Percentiles rank a stretch among this genome's conserved stretches.
Conservation (phyloP, 2,329 filamentous ascomycete genomes). For the Podosphaera leucotricha region DNA sequence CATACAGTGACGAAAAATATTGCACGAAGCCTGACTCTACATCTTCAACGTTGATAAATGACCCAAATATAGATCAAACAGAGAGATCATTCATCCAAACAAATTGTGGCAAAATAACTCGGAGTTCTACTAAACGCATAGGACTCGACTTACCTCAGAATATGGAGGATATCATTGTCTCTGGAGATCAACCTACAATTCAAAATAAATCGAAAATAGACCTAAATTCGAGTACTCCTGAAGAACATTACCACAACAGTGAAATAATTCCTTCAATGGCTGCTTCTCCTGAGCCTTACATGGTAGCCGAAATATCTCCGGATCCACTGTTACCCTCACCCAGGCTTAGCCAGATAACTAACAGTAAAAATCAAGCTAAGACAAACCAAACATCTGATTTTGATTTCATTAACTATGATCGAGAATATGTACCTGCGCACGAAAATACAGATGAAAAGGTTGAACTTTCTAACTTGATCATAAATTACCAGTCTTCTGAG, state of each 20-base stretch:
- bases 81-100: not conserved
- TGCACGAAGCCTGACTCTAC: constrained; percentile 8
- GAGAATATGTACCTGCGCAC: not conserved
- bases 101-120: not conserved
- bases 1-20: constrained; percentile 3
- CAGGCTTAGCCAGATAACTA: not conserved
- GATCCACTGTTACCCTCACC: not conserved
- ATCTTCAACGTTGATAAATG: constrained; percentile 4
- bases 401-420: not conserved
- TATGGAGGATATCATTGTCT: not conserved
- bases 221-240: not conserved
- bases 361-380: not conserved
- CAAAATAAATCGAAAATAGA: not conserved
- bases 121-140: not conserved
- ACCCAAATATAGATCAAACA: not conserved
- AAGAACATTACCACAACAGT: not conserved
- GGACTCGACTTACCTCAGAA: not conserved
- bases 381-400: not conserved
- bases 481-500: constrained; percentile 30
- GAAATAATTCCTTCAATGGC: not conserved
- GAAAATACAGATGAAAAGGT: not conserved
- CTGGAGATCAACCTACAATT: not conserved
- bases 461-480: constrained; percentile 19
- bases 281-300: not conserved
- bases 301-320: not conserved